Base-by-base conservation (phyloP, 768 basidiomycete genomes). In the Amanita thiersii region DNA sequence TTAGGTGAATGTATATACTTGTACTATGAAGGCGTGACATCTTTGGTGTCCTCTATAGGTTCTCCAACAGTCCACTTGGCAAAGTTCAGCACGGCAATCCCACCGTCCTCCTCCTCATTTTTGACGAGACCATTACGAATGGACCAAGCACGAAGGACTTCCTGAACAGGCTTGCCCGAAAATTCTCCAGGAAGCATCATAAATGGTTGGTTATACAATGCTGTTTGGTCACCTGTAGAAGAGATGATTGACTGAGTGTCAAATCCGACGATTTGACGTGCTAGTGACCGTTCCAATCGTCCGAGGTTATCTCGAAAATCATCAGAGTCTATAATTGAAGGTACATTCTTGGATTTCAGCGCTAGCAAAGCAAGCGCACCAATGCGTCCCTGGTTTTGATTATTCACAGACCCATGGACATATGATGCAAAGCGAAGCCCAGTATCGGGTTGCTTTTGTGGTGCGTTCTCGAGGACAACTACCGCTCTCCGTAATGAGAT, bases 221-320 rank as follows among this genome's bases (percentile, higher is more conserved):
- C 75, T 2, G 70, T 73, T 42, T 79, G 77, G 3, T 55, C 52
- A 26, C 53, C 56, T 5, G 56, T 30, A n/a, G 49, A 39, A 17
- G 58, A 49, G 19, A 54, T 59, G 14, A 90, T 64, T 0, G 64
- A 65, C 11, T 61, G 60, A 0, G 87, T 87, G 19, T 86, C 78
- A 54, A 92, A 82, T 2, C 90, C 92, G 15, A 79, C 78, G 38
- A 90, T 81, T 60, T 94, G 92, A 30, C 89, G 73, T 7, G 82
- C 84, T n/a, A 94, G 48, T 2, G 82, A 74, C 17, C 86, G 78
- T 50, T 85, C 79, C 10, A 94, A 66, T 31, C 70, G 68, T 23
- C 66, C 65, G 12, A 87, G 61, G 28, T 84, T 75, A n/a, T 63
- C 56, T 19, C 65, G 61, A 51, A 82, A 81, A n/a, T 54, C 55